These are phyloP conservation scores for Ostreobium quekettii DNA, from an alignment of 139 green algal genomes.

Conservation along the genomic window DNA sequence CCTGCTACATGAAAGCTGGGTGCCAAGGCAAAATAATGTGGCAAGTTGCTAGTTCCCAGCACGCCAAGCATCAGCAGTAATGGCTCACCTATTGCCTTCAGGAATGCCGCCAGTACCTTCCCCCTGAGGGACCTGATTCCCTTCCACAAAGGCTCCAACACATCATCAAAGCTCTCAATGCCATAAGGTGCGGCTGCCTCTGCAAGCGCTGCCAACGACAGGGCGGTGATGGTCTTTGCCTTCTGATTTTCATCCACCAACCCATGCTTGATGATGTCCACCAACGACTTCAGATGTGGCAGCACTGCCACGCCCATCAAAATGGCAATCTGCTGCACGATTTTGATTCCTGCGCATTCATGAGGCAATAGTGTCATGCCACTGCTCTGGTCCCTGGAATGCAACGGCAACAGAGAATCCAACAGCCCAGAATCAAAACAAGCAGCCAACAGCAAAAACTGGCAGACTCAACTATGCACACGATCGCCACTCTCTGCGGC, in stretches of 20 bases:
- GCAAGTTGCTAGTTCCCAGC: background rate
- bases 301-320: slow-evolving; percentile 95
- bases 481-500: no score
- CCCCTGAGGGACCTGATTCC: slow-evolving; percentile 86
- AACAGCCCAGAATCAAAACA: background rate
- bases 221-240: slow-evolving; percentile 93
- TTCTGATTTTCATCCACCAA: slow-evolving; percentile 50
- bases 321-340: slow-evolving; percentile 98
- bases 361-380: slow-evolving; percentile 15
- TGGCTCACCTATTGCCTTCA: slow-evolving; percentile 76
- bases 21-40: background rate
- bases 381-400: no score
- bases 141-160: slow-evolving; percentile 97
- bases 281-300: slow-evolving; percentile 89
- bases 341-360: slow-evolving; percentile 91
- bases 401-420: no score
- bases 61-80: background rate
- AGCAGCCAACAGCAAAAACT: no score
- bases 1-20: no score
- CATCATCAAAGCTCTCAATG: slow-evolving; percentile 97
- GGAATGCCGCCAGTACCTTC: slow-evolving; percentile 85
- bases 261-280: slow-evolving; percentile 96
- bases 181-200: slow-evolving; percentile 92
- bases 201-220: slow-evolving; percentile 89
- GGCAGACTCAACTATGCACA: no score